phyloP scores from a whole-genome alignment of 2,329 filamentous ascomycete species.

The Rutstroemia sp. region DNA sequence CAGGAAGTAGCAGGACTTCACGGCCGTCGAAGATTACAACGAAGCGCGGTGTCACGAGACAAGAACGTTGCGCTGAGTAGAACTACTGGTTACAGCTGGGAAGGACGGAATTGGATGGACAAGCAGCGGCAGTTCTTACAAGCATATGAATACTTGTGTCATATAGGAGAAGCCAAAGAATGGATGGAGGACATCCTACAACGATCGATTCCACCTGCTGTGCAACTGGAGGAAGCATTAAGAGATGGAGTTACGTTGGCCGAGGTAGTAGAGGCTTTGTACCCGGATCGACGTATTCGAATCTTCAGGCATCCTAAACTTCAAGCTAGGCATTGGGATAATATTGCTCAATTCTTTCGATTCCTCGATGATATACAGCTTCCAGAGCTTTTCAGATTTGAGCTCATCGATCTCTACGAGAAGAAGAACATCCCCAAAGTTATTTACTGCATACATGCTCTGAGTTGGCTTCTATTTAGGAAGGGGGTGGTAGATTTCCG shows the following conservation, averaged over 20 bases:
- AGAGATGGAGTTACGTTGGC: constrained; percentile 91
- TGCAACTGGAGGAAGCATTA: constrained; percentile 86
- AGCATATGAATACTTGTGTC: constrained; percentile 96
- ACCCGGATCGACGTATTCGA: constrained; percentile 65
- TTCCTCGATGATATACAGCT: constrained; percentile 88
- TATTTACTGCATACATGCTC: constrained; percentile 95
- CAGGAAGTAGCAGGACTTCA: constrained; percentile 85
- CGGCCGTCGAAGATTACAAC: constrained; percentile 75
- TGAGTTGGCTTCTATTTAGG: constrained; percentile 94
- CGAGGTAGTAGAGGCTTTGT: constrained; percentile 84
- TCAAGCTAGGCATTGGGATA: constrained; percentile 94
- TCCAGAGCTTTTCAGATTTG: constrained; percentile 93
- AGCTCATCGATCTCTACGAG: constrained; percentile 95
- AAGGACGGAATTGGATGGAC: constrained; percentile 95
- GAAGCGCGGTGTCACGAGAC: constrained; percentile 38
- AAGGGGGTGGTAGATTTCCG: constrained; percentile 93
- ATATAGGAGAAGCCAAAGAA: constrained; percentile 97
- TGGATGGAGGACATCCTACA: constrained; percentile 95
- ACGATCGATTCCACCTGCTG: constrained; percentile 79
- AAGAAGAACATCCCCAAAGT: constrained; percentile 99
- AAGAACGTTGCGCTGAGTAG: constrained; percentile 40
- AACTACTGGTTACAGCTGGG: constrained; percentile 58
- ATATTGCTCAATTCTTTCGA: constrained; percentile 92
- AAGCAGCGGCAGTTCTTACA: constrained; percentile 93
- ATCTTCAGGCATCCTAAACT: constrained; percentile 83